Evolutionary conservation across 2,329 filamentous ascomycete species (phyloP).

Genomic region (Bretziella fagacearum): DNA sequence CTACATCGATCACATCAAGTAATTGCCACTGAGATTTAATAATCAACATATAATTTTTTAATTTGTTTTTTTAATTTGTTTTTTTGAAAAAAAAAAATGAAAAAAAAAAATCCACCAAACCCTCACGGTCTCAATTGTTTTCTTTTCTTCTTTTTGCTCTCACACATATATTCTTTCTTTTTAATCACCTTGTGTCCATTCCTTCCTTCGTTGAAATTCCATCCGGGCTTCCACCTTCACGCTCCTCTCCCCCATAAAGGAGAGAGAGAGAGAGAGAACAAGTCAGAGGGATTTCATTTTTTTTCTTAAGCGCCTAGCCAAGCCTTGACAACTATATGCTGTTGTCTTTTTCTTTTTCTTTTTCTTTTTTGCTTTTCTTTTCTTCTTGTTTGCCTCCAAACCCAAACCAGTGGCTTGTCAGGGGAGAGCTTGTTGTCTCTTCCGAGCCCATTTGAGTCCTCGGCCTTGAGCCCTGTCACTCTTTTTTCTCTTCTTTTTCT

Average conservation of each 20-base stretch:
- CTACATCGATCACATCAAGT: no score
- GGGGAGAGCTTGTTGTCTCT: background rate
- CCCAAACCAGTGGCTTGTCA: background rate
- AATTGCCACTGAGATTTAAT: no score
- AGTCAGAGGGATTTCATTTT: background rate
- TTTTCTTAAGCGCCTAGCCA: constrained; percentile 8
- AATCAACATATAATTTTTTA: background rate
- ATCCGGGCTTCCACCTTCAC: background rate
- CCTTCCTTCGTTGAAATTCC: background rate
- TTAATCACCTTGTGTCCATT: background rate
- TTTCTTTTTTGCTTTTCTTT: background rate
- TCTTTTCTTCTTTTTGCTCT: background rate
- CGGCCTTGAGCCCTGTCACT: background rate
- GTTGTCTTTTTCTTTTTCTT: background rate
- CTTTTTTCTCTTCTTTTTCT: no score
- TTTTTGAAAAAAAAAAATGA: background rate
- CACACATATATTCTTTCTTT: background rate
- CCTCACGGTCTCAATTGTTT: no score
- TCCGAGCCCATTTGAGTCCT: background rate
- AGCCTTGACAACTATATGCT: constrained; percentile 2
- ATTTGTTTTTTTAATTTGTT: no score
- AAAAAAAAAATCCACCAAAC: background rate
- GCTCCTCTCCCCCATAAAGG: background rate
- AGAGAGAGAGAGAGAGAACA: no score
- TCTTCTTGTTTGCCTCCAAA: background rate